Evolutionary conservation across 345 rosid species (phyloP), one percentile per base, ranked within the genome.

Genomic region (Eucalyptus lansdowneana): DNA sequence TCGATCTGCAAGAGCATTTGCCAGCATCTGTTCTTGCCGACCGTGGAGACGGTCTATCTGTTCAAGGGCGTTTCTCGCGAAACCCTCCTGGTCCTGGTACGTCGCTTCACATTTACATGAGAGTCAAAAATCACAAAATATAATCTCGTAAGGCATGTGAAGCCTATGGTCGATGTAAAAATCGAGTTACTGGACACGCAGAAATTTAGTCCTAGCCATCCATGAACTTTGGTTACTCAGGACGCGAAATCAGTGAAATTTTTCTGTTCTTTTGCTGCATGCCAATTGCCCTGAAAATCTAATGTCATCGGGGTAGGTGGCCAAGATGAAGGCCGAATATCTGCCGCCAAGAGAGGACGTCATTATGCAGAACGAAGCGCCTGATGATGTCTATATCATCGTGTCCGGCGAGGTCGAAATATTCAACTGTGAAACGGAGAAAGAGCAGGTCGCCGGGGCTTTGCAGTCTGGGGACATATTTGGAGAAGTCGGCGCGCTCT

Each of bases 261-360:
- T 40, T 76, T 21, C 47, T 76, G 47, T 76, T 76, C 83, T 37
- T 76, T 76, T 76, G 27, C 83, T 76, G 27, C 83, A 76, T 76
- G 47, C 5, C 47, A 76, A 4, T 76, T 76, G 85, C 85, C 29
- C 47, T 76, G 83, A 76, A 76, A 76, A 40, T 76, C 85, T 76
- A 11, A 31, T 34, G 45, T 45, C 85, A 21, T 76, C 29, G 29
- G 29, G 29, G 72, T 72, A 96, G 99, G 97, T 96, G 19, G 92
- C 98, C 4, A 94, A 94, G 91, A 96, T 96, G 97, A 97, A 92
- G 89, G 98, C 98, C 12, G 99, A 97, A 94, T 97, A 97, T 90
- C 91, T 97, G 87, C 99, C 99, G 13, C 99, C 99, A 22, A 93
- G 94, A 92, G 99, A 97, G 90, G 99, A 97, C 91, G 98, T 97